These are phyloP conservation scores for Termitomyces sp. DNA, from an alignment of 768 basidiomycete genomes.

Conservation along the genomic window DNA sequence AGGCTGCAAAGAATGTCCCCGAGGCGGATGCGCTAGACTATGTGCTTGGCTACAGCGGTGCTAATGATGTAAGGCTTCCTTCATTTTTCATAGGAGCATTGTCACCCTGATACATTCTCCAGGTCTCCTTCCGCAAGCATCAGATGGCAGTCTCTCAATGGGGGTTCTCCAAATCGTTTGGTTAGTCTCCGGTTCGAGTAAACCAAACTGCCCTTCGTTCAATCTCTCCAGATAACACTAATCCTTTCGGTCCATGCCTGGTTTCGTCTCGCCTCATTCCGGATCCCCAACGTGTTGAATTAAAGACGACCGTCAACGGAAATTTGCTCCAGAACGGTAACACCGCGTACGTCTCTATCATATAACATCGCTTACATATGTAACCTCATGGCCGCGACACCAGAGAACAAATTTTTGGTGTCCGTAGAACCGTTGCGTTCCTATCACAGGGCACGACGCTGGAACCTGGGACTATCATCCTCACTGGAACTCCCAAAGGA, in stretches of 20 bases:
- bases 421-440: slow-evolving; percentile 73
- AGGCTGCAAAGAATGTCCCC: slow-evolving; percentile 72
- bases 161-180: slow-evolving; percentile 86
- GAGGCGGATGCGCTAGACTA: slow-evolving; percentile 83
- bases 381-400: background rate
- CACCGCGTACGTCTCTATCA: slow-evolving; percentile 54
- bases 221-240: slow-evolving; percentile 49
- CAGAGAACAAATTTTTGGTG: slow-evolving; percentile 80
- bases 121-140: slow-evolving; percentile 82
- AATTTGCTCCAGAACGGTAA: slow-evolving; percentile 69
- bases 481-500: slow-evolving; percentile 81
- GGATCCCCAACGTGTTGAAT: slow-evolving; percentile 60
- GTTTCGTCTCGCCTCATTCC: slow-evolving; percentile 62
- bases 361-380: background rate
- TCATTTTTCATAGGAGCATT: background rate
- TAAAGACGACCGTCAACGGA: slow-evolving; percentile 69
- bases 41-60: slow-evolving; percentile 78
- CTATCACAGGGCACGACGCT: slow-evolving; percentile 85
- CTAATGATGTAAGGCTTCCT: slow-evolving; percentile 60
- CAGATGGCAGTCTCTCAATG: slow-evolving; percentile 83
- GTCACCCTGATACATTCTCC: background rate
- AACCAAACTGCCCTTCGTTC: background rate
- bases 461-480: slow-evolving; percentile 75
- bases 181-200: slow-evolving; percentile 30
- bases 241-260: slow-evolving; percentile 79